Evolutionary conservation across 1,284 basidiomycete species (phyloP), one percentile per base, ranked within the genome.

Genomic region (Xanthoconium separans): DNA sequence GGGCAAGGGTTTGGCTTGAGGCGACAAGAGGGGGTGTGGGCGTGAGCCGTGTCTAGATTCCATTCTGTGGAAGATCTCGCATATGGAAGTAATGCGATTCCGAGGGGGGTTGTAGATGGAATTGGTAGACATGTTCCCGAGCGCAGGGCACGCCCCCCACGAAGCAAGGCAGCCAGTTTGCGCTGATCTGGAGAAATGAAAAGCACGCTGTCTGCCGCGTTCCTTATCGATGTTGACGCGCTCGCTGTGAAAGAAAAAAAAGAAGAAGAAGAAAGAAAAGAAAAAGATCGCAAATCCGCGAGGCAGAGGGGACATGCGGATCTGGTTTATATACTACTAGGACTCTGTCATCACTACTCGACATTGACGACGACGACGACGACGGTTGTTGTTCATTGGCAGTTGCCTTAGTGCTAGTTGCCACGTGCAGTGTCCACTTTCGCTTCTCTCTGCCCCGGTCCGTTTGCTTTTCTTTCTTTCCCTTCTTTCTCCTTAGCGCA

Each of bases 1-100:
- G 73, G 77, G 39, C 79, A 83, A 50, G 80, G 79, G 39, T 87
- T 83, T 62, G 79, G 85, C 54, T 59, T 87, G 33, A 73, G 77
- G 42, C 72, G 85, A 49, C 75, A 51, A 29, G 33, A 30, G 43
- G 33, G 41, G 59, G 42, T 29, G 47, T 50, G 51, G 59, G 42
- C 47, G 53, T 39, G 31, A 44, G 50, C 46, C 47, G 50, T 53
- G 39, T 24, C 27, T 8, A 40, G 39, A 44, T 64, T 64, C 65
- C 63, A 64, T 64, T 64, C 51, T 47, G 46, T 48, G 41, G 62
- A 61, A 65, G 62, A 49, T 45, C 39, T 50, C 47, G 13, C 20
- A 34, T 46, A 63, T 54, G 54, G 51, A 50, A 62, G 56, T 39
- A 47, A 20, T 55, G 55, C 50, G 59, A 59, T 56, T 59, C 60